Conservation (phyloP, 768 basidiomycete species). For the Rhizopogon salebrosus region DNA sequence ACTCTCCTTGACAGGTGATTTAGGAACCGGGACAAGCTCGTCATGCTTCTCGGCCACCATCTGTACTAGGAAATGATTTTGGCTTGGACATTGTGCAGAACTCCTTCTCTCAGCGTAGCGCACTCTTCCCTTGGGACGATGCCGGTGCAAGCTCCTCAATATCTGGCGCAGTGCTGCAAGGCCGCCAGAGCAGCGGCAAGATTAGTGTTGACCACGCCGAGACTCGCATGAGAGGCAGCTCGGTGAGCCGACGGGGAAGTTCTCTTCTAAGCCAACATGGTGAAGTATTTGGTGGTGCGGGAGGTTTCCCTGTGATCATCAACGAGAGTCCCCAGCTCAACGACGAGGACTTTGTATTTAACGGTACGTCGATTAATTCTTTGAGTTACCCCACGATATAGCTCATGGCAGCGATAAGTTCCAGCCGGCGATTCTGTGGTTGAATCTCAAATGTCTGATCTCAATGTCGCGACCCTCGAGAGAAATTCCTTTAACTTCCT, state of each 20-base stretch:
- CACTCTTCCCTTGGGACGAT: slow-evolving; percentile 82
- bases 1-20: slow-evolving; percentile 9
- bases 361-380: slow-evolving; percentile 37
- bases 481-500: slow-evolving; percentile 77
- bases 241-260: slow-evolving; percentile 51
- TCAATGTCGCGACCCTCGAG: slow-evolving; percentile 57
- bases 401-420: slow-evolving; percentile 18
- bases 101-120: slow-evolving; percentile 55
- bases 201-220: slow-evolving; percentile 50
- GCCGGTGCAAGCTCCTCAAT: slow-evolving; percentile 63
- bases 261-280: slow-evolving; percentile 47
- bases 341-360: slow-evolving; percentile 63
- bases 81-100: slow-evolving; percentile 39
- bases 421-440: slow-evolving; percentile 21
- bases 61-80: slow-evolving; percentile 44
- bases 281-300: slow-evolving; percentile 36
- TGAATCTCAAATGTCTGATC: slow-evolving; percentile 53
- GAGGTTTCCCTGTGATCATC: slow-evolving; percentile 50
- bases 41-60: slow-evolving; percentile 54
- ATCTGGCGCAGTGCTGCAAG: slow-evolving; percentile 29
- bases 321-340: slow-evolving; percentile 32
- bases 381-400: neutral
- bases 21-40: slow-evolving; percentile 88
- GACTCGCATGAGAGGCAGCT: slow-evolving; percentile 48
- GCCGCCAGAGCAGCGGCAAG: slow-evolving; percentile 35